phyloP scores from a whole-genome alignment of 176 grass and related monocot species.

The Zizania latifolia region DNA sequence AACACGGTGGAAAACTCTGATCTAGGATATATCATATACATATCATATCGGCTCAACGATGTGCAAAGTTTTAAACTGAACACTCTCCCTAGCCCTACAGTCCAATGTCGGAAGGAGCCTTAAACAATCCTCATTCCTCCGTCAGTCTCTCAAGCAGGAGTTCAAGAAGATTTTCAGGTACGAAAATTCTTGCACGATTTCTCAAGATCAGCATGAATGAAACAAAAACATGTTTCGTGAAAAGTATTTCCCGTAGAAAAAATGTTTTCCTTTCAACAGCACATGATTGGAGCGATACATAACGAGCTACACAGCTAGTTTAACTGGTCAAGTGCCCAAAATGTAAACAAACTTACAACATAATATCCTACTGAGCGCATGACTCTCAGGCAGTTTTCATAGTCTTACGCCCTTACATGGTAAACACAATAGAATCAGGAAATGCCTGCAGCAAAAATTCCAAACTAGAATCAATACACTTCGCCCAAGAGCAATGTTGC shows the following conservation, averaged over 20 bases:
- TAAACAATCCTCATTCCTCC: not conserved
- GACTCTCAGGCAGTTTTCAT: not conserved
- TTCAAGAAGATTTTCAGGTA: not conserved
- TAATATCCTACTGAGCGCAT: not conserved
- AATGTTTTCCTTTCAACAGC: not conserved
- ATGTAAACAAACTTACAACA: not conserved
- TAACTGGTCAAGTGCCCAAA: not conserved
- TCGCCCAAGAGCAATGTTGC: conserved; percentile 14
- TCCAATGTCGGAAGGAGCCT: not conserved
- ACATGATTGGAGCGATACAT: not conserved
- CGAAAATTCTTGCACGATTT: not conserved
- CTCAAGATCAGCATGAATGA: not conserved
- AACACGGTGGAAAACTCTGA: too few relatives aligned
- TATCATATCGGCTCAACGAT: too few relatives aligned
- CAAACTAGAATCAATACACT: conserved; percentile 33
- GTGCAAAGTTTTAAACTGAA: too few relatives aligned
- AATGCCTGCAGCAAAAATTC: not conserved
- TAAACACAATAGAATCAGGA: conserved; percentile 15
- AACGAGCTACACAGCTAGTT: not conserved
- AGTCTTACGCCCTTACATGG: too few relatives aligned
- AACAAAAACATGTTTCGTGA: not conserved
- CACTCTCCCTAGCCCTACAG: too few relatives aligned
- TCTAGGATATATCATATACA: too few relatives aligned
- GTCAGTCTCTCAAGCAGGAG: not conserved
- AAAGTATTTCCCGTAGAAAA: not conserved